Conservation (phyloP, 2,329 filamentous ascomycete species). For the Aureobasidium sp. region DNA sequence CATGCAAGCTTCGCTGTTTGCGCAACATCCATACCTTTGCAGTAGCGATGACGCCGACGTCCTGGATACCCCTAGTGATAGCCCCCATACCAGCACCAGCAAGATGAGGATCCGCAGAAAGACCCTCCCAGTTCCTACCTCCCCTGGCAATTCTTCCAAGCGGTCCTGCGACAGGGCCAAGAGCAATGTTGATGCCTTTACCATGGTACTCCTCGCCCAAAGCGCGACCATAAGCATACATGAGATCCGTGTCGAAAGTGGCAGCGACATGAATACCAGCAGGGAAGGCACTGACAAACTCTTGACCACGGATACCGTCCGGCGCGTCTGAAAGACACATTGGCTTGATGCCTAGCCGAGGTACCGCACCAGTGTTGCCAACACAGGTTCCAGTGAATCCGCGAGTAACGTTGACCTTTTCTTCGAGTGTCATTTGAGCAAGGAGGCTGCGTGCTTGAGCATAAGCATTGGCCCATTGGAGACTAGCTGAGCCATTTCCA, state of each 20-base stretch:
- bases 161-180: constrained; percentile 48
- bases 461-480: constrained; percentile 22
- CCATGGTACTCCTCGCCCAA: constrained; percentile 37
- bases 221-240: constrained; percentile 42
- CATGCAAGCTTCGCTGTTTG: too few species aligned
- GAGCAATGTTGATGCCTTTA: constrained; percentile 22
- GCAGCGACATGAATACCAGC: constrained; percentile 56
- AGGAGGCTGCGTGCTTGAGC: constrained; percentile 22
- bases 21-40: constrained; percentile 24
- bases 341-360: constrained; percentile 61
- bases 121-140: constrained; percentile 69
- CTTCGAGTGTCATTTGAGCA: constrained; percentile 24
- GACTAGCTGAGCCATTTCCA: constrained; percentile 13
- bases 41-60: constrained; percentile 44
- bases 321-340: constrained; percentile 66
- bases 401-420: constrained; percentile 26
- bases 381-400: constrained; percentile 44
- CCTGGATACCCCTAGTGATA: constrained; percentile 50
- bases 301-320: constrained; percentile 61
- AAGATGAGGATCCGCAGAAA: constrained; percentile 61
- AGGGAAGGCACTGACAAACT: constrained; percentile 69
- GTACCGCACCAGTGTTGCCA: constrained; percentile 66
- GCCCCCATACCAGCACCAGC: constrained; percentile 43
- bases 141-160: constrained; percentile 63
- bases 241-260: constrained; percentile 46